Percentiles rank a stretch among this genome's conserved stretches.
phyloP scores from a whole-genome alignment of 768 basidiomycete species.

The Agaricus sinodeliciosus region DNA sequence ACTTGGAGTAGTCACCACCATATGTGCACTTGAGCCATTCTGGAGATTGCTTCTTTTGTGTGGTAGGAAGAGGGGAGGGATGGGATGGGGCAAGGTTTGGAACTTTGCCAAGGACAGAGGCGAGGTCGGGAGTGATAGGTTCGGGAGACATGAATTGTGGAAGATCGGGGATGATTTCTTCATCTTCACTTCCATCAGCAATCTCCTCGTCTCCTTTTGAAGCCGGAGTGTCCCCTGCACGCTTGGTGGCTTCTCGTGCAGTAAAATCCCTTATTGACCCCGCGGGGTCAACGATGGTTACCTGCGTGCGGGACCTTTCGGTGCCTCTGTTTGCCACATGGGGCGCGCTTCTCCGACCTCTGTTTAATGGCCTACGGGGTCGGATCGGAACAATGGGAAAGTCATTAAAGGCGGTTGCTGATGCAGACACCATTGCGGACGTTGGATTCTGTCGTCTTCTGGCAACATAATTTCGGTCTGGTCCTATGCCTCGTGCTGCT shows the following conservation, averaged over 20 bases:
- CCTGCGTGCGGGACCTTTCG: conserved; percentile 1
- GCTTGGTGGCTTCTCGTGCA: not conserved
- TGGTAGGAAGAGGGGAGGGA: conserved; percentile 10
- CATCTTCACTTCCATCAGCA: not conserved
- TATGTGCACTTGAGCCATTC: not conserved
- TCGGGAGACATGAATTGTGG: conserved; percentile 21
- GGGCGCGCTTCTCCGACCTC: not conserved
- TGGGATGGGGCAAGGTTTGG: conserved; percentile 6
- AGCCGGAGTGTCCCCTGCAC: not conserved
- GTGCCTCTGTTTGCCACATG: conserved; percentile 1
- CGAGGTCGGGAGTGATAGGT: conserved; percentile 17
- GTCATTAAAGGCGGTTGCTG: not conserved
- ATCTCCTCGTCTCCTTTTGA: not conserved
- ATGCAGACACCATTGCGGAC: not conserved
- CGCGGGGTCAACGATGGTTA: not conserved
- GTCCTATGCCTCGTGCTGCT: not conserved
- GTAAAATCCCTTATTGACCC: conserved; percentile 6
- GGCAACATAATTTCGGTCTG: too few relatives aligned
- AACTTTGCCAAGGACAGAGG: conserved; percentile 16
- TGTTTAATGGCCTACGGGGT: not conserved
- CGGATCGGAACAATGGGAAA: not conserved
- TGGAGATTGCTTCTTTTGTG: not conserved
- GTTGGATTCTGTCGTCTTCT: not conserved
- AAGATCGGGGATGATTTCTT: conserved; percentile 16
- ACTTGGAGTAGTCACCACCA: conserved; percentile 8